Base-by-base conservation (phyloP, 805 yeast genomes). In the Teunomyces stri region DNA sequence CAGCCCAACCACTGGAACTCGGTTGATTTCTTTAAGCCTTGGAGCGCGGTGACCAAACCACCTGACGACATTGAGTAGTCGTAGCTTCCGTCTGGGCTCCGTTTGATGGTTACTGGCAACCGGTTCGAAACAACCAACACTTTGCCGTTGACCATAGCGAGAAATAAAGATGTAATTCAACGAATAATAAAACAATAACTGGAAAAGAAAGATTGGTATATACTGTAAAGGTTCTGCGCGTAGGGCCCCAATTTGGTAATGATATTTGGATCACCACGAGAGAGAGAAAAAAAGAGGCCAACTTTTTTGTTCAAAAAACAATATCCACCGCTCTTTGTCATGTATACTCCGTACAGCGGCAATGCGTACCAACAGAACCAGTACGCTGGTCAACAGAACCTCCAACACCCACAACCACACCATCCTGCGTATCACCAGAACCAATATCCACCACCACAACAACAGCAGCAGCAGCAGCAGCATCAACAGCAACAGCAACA, bases 1-100 rank as follows among this genome's bases (percentile, higher is more conserved):
- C 99, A 94, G 12, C 99, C 99, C 59, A 88, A 84, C 99, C 99
- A 94, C 63, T 90, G 94, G 68, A 90, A 90, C 42, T 86, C 84
- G 7, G 89, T 82, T 2, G 84, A 70, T 60, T 87, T 87, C 65
- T 89, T 89, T 45, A 94, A 71, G 1, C 98, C 98, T 60, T 91
- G 96, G 36, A 94, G 72, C 0, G 97, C 99, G 1, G 97, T 89
- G 20, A 95, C 99, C 42, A 94, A 78, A 1, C 99, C 99, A 22
- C 99, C 99, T 1, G 96, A 87, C 27, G 97, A 90, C 97, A 94
- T 89, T 42, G 84, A 69, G 65, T 92, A 94, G 50, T 82, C 82
- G 64, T 89, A 94, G 10, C 76, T 65, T 3, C 92, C 90, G 39
- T 75, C 72, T 1, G 69, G 63, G 12, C 77, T 76, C 45, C 89